These are phyloP conservation scores for Kuraishia capsulata DNA, from an alignment of 805 yeast species.

Conservation along the genomic window DNA sequence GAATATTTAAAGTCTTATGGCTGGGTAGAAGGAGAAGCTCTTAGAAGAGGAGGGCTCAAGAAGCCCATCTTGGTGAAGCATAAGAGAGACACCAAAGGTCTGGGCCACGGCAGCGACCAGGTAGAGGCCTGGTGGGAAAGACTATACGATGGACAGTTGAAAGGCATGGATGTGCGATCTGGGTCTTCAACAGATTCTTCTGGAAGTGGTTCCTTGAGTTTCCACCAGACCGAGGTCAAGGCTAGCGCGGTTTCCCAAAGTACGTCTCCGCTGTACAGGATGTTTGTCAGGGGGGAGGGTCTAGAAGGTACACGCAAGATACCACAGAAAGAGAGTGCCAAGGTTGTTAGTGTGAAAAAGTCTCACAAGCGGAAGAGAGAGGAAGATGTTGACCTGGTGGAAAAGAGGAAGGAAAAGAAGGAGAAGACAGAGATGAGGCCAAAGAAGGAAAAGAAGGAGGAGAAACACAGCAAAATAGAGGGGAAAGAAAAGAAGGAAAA, in stretches of 20 bases:
- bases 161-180: constrained; percentile 52
- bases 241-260: constrained; percentile 38
- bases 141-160: constrained; percentile 87
- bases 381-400: constrained; percentile 15
- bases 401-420: constrained; percentile 9
- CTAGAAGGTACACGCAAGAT: constrained; percentile 51
- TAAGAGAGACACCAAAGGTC: constrained; percentile 83
- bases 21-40: constrained; percentile 88
- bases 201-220: constrained; percentile 25
- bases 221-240: constrained; percentile 42
- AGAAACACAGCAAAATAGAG: constrained; percentile 10
- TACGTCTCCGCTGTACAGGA: constrained; percentile 66
- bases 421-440: constrained; percentile 13
- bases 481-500: constrained; percentile 14
- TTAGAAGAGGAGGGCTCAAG: constrained; percentile 68
- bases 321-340: background rate
- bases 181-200: constrained; percentile 15
- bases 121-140: constrained; percentile 97
- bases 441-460: constrained; percentile 13
- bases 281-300: constrained; percentile 86
- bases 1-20: constrained; percentile 72
- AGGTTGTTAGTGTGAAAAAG: constrained; percentile 14
- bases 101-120: constrained; percentile 71
- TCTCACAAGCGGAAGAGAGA: constrained; percentile 13
- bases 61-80: constrained; percentile 87